Base-by-base conservation (phyloP, 1,284 basidiomycete species). In the Heterobasidion parviporum region DNA sequence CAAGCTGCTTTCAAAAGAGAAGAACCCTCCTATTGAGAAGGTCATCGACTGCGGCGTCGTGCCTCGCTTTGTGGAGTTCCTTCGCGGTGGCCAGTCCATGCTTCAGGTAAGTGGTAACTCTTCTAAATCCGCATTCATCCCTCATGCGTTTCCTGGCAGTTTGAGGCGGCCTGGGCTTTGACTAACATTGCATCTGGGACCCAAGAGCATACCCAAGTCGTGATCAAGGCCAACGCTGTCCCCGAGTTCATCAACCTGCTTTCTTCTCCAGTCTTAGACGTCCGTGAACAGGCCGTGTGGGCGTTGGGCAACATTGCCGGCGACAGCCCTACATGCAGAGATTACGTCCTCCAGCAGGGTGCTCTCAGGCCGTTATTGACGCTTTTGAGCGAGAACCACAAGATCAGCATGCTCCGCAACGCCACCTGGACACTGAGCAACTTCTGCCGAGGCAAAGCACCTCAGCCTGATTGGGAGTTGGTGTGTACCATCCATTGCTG, bases 161-260 rank as follows among this genome's bases (percentile, higher is more conserved):
- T 99, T 67, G 96, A 99, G 74, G 96, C 97, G 54, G 97, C 97
- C 7, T 99, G 97, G 97, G 97, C 97, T 49, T 81, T 99, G 64
- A 99, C 97, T 66, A 99, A 99, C 79, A 99, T 99, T 64, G 97
- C 97, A 15, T 99, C 97, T 54, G 97, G 97, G 52, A 99, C 97
- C 41, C 95, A 95, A 36, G 93, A 97, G 63, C 97, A 99, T 73
- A 99, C 95, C 50, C 94, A 98, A 74, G 94, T 98, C 58, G 97
- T 99, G 56, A 99, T 99, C 71, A 85, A 82, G 62, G 90, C 94
- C 36, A 87, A 89, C 57, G 96, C 96, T 44, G 95, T 99, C 33
- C 95, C 95, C n/a, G 88, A 95, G 72, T 98, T 98, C 68, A 98
- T 99, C 77, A 92, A 90, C 63, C 81, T 97, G 45, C 78, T 97